Evolutionary conservation across 2,329 filamentous ascomycete species (phyloP).

Genomic region (Byssochlamys sp.): DNA sequence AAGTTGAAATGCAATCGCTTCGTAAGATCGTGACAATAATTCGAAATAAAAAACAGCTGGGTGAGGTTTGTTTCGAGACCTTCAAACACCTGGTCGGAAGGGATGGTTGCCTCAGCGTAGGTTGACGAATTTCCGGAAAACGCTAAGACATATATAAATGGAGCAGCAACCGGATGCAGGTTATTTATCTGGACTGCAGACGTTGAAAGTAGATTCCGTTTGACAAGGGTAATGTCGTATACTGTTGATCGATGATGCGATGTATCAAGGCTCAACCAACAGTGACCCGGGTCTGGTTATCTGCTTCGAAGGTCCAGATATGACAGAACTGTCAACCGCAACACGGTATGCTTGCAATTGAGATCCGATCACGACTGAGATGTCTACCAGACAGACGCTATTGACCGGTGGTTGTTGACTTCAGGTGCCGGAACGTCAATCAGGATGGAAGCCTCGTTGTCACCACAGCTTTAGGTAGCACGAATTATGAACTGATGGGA

Average conservation of each 20-base stretch:
- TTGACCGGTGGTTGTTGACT: not conserved
- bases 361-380: not conserved
- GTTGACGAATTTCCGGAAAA: slow-evolving; percentile 14
- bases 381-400: not conserved
- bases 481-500: not conserved
- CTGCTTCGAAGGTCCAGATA: slow-evolving; percentile 7
- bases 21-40: slow-evolving; percentile 31
- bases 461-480: not conserved
- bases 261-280: not conserved
- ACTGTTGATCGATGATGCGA: not conserved
- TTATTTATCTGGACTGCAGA: not conserved
- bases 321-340: not conserved
- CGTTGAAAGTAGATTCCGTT: not conserved
- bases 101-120: slow-evolving; percentile 24
- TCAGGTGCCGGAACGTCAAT: not conserved
- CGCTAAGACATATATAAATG: slow-evolving; percentile 1
- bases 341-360: slow-evolving; percentile 5
- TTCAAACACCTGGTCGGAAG: slow-evolving; percentile 30
- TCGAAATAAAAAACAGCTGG: slow-evolving; percentile 7
- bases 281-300: not conserved
- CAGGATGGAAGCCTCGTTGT: not conserved
- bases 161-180: not conserved
- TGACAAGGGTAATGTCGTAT: not conserved
- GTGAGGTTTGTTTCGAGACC: slow-evolving; percentile 9
- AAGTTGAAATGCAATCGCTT: slow-evolving; percentile 23